Evolutionary conservation across 768 basidiomycete genomes (phyloP).

Genomic region (Rhizopogon vesiculosus): DNA sequence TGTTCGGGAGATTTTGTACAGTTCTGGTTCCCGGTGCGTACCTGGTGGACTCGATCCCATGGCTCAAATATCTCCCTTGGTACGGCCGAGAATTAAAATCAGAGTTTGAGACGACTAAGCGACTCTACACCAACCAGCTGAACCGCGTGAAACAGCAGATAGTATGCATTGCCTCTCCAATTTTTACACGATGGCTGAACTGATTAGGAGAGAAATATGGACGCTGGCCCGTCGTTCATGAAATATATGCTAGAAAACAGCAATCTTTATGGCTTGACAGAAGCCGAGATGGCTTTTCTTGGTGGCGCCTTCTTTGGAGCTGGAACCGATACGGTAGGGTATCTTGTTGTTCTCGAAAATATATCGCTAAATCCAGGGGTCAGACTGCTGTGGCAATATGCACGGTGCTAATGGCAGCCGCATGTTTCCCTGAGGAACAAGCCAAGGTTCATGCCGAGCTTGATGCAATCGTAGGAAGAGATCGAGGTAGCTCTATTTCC

Average conservation of each 20-base stretch:
- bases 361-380: not conserved
- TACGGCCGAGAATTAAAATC: constrained; percentile 48
- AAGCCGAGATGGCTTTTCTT: constrained; percentile 51
- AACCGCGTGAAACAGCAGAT: constrained; percentile 35
- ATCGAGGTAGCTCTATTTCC: constrained; percentile 6
- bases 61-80: constrained; percentile 44
- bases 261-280: constrained; percentile 40
- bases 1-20: constrained; percentile 15
- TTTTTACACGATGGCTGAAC: not conserved
- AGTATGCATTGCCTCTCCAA: constrained; percentile 18
- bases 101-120: constrained; percentile 47
- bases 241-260: constrained; percentile 49
- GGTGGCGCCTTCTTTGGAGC: constrained; percentile 59
- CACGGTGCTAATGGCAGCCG: constrained; percentile 45
- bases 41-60: constrained; percentile 27
- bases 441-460: constrained; percentile 44
- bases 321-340: constrained; percentile 45
- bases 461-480: constrained; percentile 43
- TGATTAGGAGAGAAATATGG: constrained; percentile 3
- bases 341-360: not conserved
- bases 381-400: constrained; percentile 47
- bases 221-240: constrained; percentile 32
- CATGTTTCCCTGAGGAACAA: constrained; percentile 45
- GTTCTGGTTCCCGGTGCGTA: constrained; percentile 28
- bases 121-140: constrained; percentile 44